Evolutionary conservation across 208 protist genomes (phyloP), one percentile per base, ranked within the genome.

Genomic region (Endotrypanum monterogeii): DNA sequence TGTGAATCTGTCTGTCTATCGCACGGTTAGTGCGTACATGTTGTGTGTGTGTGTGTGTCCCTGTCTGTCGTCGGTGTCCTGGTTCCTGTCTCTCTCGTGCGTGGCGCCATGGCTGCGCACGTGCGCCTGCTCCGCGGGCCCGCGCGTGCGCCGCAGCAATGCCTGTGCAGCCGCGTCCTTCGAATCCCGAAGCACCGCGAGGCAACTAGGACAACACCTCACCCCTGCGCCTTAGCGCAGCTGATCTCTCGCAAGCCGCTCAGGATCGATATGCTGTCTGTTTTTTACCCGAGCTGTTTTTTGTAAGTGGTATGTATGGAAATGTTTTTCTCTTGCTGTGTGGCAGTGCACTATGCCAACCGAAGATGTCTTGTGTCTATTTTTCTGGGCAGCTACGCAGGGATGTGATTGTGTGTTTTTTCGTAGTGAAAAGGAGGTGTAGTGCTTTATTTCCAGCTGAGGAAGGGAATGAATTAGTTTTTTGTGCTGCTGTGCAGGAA

Each of bases 91-190:
- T 35, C 54, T 62, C 51, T 20, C 51, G 63, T 51, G 73, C 51
- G 73, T 71, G 73, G 52, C 73, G 73, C 63, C 73, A 65, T 77
- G 73, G 73, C 65, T 51, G 65, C 73, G 39, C 73, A 58, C 62
- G 73, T 44, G 65, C 41, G 73, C 56, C 54, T 72, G 46, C 62
- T 52, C 62, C 28, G 66, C 23, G 11, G 55, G 56, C 65, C 73
- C 41, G 66, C 65, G 69, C 65, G 69, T 68, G 73, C 51, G 73
- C 73, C 46, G 73, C 73, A 72, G 73, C 73, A 78, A 78, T 78
- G 73, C 73, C 73, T 78, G 73, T 67, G 63, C 44, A 28, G 73
- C 73, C 56, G 73, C 67, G 73, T 51, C 65, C 58, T 66, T 67
- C 44, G 14, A 37, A 67, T 44, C 39, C 73, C 65, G 73, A 71